These are phyloP conservation scores for Dothiorella sarmentorum DNA, from an alignment of 2,329 filamentous ascomycete species.

Conservation along the genomic window DNA sequence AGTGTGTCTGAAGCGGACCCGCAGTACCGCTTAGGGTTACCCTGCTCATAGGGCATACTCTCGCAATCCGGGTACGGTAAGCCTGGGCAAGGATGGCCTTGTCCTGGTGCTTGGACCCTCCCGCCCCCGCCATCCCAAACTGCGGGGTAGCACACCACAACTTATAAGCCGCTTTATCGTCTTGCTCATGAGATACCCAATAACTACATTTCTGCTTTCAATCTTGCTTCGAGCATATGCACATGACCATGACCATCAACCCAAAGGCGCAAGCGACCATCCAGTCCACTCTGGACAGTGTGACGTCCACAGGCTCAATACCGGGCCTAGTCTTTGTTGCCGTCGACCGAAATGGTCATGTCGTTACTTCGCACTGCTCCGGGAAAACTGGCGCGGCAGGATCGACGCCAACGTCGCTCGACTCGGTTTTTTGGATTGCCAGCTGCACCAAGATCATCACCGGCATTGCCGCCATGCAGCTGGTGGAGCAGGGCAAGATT, in stretches of 20 bases:
- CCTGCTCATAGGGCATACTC: too few relatives aligned
- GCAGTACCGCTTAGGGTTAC: neutral
- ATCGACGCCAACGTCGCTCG: constrained; percentile 52
- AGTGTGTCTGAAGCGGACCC: neutral
- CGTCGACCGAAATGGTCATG: constrained; percentile 43
- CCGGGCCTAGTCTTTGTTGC: constrained; percentile 46
- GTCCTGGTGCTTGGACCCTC: constrained; percentile 4
- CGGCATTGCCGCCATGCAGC: constrained; percentile 32
- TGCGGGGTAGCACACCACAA: neutral
- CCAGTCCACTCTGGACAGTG: constrained; percentile 35
- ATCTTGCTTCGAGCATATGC: neutral
- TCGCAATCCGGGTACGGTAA: too few relatives aligned
- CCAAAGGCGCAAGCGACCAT: constrained; percentile 31
- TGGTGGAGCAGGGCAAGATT: constrained; percentile 37
- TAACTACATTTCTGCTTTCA: neutral
- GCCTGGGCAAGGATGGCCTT: neutral
- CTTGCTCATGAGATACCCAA: neutral
- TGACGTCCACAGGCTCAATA: constrained; percentile 28
- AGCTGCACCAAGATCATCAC: constrained; percentile 47
- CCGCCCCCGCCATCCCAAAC: neutral
- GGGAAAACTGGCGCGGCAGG: constrained; percentile 40
- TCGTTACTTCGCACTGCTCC: constrained; percentile 41
- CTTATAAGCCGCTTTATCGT: neutral
- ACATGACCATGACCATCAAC: constrained; percentile 30
- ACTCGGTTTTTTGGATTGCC: constrained; percentile 56